phyloP scores from a whole-genome alignment of 1,284 basidiomycete species.

The Grifola frondosa region DNA sequence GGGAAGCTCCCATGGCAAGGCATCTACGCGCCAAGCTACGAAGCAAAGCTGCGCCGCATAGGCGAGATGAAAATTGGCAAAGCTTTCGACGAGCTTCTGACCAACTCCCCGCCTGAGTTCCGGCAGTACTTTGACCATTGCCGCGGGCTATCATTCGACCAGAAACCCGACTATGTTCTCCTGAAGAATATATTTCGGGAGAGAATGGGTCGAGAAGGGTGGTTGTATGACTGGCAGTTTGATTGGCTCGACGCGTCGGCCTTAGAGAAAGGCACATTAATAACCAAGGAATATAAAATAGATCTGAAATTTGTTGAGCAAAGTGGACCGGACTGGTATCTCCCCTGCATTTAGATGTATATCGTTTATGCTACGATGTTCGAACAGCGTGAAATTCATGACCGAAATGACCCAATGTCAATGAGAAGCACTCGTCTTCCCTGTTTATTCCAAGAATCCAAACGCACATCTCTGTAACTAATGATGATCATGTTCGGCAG shows the following conservation, averaged over 20 bases:
- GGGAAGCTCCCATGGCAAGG: slow-evolving; percentile 1
- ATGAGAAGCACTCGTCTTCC: no score
- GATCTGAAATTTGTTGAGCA: slow-evolving; percentile 4
- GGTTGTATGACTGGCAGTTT: slow-evolving; percentile 9
- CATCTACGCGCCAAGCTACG: neutral
- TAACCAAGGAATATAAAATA: slow-evolving; percentile 10
- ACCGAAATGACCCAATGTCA: no score
- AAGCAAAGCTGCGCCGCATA: slow-evolving; percentile 1
- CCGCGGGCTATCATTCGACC: slow-evolving; percentile 9
- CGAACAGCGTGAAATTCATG: no score
- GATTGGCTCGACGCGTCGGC: slow-evolving; percentile 10
- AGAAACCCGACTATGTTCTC: slow-evolving; percentile 15
- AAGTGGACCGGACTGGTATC: no score
- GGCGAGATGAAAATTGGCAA: neutral
- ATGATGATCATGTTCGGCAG: no score
- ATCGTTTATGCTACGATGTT: neutral
- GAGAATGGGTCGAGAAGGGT: slow-evolving; percentile 9
- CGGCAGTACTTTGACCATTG: slow-evolving; percentile 14
- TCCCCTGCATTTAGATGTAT: no score
- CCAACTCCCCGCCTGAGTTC: slow-evolving; percentile 9
- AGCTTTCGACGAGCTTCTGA: slow-evolving; percentile 17
- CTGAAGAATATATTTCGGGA: slow-evolving; percentile 8
- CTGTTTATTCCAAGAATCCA: no score
- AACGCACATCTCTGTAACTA: no score
- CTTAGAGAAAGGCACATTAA: slow-evolving; percentile 3